Percentiles rank a stretch among this genome's conserved stretches.
Conservation (phyloP, 2,329 filamentous ascomycete species). For the Calonectria pauciramosa region DNA sequence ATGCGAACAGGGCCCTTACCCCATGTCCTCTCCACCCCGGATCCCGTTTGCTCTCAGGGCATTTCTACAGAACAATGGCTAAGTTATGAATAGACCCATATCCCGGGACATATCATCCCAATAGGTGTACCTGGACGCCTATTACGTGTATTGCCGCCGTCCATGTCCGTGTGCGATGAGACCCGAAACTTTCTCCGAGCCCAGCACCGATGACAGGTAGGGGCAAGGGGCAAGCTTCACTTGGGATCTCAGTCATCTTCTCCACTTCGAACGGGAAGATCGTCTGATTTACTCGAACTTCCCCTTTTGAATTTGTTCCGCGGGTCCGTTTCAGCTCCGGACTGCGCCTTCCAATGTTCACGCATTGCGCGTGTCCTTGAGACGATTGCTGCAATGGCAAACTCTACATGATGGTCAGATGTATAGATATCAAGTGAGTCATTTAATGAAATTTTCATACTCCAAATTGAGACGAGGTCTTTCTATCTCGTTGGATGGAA, state of each 20-base stretch:
- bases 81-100: background rate
- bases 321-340: background rate
- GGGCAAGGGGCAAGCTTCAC: background rate
- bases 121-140: background rate
- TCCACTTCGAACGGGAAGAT: background rate
- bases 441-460: background rate
- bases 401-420: background rate
- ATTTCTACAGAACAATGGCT: background rate
- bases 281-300: conserved; percentile 6
- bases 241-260: background rate
- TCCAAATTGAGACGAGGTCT: background rate
- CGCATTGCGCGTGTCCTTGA: too few relatives aligned
- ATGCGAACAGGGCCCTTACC: background rate
- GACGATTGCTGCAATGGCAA: background rate
- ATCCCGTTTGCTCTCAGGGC: background rate
- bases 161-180: background rate
- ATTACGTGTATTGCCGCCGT: background rate
- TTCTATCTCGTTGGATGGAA: too few relatives aligned
- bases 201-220: background rate
- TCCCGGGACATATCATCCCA: background rate
- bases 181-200: background rate
- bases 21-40: background rate
- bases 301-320: background rate
- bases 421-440: background rate
- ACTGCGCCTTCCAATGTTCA: background rate